These are phyloP conservation scores for Aureobasidium leucospermi DNA, from an alignment of 2,329 filamentous ascomycete species.

Conservation along the genomic window DNA sequence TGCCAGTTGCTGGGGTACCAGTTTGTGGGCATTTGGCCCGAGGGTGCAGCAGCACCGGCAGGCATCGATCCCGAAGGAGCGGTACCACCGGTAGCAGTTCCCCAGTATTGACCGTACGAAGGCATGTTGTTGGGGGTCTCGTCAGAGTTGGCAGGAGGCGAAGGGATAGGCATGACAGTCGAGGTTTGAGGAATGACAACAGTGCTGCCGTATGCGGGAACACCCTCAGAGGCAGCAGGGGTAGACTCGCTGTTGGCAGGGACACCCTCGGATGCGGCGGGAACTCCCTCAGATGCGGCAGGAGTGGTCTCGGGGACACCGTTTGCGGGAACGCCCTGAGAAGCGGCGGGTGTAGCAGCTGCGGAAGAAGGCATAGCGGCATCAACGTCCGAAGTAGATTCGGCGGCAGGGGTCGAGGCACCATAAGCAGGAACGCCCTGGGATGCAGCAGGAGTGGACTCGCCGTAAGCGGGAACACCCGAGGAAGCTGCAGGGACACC, in stretches of 20 bases:
- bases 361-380: not conserved
- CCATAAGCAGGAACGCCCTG: not conserved
- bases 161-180: not conserved
- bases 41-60: not conserved
- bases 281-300: not conserved
- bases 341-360: not conserved
- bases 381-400: not conserved
- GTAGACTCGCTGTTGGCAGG: not conserved
- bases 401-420: not conserved
- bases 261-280: not conserved
- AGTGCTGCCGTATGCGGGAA: not conserved
- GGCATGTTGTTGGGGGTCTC: conserved; percentile 13
- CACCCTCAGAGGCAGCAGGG: not conserved
- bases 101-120: conserved; percentile 11
- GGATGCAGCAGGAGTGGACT: not conserved
- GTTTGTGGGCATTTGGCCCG: conserved; percentile 3
- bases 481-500: not conserved
- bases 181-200: not conserved
- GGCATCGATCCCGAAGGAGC: not conserved
- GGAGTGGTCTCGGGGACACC: not conserved
- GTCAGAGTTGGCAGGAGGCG: conserved; percentile 3
- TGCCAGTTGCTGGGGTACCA: conserved; percentile 8
- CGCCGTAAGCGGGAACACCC: not conserved
- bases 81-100: not conserved
- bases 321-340: not conserved